These are phyloP conservation scores for Trametopsis cervina DNA, from an alignment of 768 basidiomycete species.

Conservation along the genomic window DNA sequence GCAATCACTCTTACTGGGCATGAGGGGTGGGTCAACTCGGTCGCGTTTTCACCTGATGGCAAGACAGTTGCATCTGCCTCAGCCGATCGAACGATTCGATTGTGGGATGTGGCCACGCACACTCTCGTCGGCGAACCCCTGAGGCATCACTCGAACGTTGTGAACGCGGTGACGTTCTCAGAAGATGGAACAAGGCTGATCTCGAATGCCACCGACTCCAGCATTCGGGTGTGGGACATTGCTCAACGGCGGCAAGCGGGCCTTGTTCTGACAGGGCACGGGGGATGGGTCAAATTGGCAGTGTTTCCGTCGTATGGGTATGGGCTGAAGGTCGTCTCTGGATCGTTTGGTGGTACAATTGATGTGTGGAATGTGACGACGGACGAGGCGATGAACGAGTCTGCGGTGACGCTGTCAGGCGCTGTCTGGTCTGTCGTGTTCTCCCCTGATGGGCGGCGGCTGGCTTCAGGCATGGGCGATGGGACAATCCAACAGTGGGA, in stretches of 20 bases:
- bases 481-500: not conserved
- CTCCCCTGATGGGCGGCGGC: not conserved
- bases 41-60: constrained; percentile 19
- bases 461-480: not conserved
- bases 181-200: constrained; percentile 16
- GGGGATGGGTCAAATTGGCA: constrained; percentile 26
- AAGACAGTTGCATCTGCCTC: constrained; percentile 17
- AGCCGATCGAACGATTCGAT: too few relatives aligned
- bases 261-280: constrained; percentile 13
- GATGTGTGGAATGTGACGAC: not conserved
- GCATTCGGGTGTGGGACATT: constrained; percentile 20
- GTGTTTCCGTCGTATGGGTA: constrained; percentile 30
- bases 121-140: too few relatives aligned
- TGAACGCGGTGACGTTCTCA: too few relatives aligned
- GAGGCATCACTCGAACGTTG: too few relatives aligned
- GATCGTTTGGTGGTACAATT: not conserved
- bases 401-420: not conserved
- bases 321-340: not conserved
- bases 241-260: constrained; percentile 12
- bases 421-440: not conserved
- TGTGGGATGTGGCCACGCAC: too few relatives aligned
- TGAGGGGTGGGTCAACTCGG: constrained; percentile 16
- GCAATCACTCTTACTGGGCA: too few relatives aligned
- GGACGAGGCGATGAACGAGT: too few relatives aligned
- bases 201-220: constrained; percentile 17